phyloP scores from a whole-genome alignment of 1,139 yeast genomes.

The Pneumocystis murina region DNA sequence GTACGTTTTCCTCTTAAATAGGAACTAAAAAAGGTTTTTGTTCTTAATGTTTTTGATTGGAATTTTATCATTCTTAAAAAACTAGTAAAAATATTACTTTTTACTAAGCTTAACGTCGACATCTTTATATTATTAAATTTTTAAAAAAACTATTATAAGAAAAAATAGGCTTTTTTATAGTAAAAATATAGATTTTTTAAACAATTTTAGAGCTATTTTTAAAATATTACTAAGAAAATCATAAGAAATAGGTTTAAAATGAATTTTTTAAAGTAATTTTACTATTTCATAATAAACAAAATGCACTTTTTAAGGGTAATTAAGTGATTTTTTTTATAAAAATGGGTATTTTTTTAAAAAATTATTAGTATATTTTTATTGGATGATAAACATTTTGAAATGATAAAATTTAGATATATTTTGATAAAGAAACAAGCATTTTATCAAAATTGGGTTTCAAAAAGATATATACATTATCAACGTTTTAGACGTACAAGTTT shows the following conservation, averaged over 20 bases:
- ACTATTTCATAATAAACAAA: background rate
- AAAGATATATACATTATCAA: background rate
- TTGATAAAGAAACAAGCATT: background rate
- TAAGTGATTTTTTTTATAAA: background rate
- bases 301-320: background rate
- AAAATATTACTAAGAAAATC: background rate
- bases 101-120: no score
- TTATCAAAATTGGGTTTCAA: background rate
- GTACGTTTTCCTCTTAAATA: background rate
- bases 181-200: no score
- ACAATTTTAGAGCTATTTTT: background rate
- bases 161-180: no score
- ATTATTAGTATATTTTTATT: background rate
- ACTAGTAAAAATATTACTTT: no score
- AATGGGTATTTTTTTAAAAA: background rate
- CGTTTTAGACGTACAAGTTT: background rate
- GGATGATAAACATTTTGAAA: background rate
- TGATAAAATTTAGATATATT: background rate
- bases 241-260: no score
- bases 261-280: background rate
- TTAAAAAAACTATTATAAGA: no score
- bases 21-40: background rate
- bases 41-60: background rate
- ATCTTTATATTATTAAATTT: no score
- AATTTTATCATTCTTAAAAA: background rate